Conservation (phyloP, 345 rosid species). For the Syzygium aqueum region DNA sequence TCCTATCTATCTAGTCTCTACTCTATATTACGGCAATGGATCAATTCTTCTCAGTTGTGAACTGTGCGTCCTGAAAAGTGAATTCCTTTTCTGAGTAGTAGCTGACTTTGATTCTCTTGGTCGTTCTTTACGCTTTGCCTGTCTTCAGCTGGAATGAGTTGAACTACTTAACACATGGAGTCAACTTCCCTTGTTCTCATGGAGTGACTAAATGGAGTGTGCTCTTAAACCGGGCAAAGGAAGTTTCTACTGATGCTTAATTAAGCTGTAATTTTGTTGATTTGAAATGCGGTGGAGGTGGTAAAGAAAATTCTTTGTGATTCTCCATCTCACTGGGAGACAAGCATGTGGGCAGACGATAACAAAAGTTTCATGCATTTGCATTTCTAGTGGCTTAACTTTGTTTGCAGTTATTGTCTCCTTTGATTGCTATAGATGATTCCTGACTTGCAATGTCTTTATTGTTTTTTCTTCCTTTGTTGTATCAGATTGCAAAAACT, state of each 20-base stretch:
- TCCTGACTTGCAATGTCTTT: not conserved
- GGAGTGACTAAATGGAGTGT: not conserved
- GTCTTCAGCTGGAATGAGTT: not conserved
- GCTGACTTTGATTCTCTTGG: not conserved
- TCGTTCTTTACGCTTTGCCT: not conserved
- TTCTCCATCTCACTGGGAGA: not conserved
- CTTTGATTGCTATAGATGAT: not conserved
- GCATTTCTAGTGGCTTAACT: not conserved
- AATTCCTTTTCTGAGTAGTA: not conserved
- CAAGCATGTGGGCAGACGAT: not conserved
- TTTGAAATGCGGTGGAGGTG: not conserved
- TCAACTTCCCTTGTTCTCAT: not conserved
- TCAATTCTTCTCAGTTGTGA: not conserved
- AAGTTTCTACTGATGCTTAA: not conserved
- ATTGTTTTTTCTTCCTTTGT: not conserved
- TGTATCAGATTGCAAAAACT: conserved; percentile 65
- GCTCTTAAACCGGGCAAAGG: not conserved
- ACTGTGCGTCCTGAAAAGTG: not conserved
- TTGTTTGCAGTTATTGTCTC: not conserved
- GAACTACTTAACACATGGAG: not conserved
- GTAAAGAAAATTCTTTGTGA: not conserved
- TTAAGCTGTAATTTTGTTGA: not conserved
- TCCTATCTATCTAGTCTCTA: not conserved
- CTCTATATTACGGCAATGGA: not conserved
- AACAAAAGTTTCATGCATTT: not conserved